These are phyloP conservation scores for Globisporangium recalcitrans DNA, from an alignment of 352 stramenopile genomes.

Conservation along the genomic window DNA sequence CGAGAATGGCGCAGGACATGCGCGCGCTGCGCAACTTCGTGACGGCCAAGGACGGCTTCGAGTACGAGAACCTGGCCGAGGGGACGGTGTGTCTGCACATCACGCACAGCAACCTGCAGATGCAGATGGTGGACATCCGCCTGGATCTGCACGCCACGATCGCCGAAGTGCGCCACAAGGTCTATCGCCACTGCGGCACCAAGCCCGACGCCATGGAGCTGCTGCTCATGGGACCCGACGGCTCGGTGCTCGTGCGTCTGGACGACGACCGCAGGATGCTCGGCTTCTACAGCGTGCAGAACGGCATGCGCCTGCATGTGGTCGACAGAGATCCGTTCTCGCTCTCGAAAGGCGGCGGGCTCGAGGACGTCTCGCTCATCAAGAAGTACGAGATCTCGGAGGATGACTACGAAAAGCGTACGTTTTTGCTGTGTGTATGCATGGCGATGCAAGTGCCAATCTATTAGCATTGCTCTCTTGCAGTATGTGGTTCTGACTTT, in stretches of 20 bases:
- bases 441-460: too few relatives aligned
- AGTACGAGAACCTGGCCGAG: slow-evolving; percentile 84
- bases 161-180: slow-evolving; percentile 85
- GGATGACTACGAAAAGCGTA: slow-evolving; percentile 97
- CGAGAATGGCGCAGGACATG: slow-evolving; percentile 75
- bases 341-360: slow-evolving; percentile 88
- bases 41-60: slow-evolving; percentile 75
- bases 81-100: slow-evolving; percentile 93
- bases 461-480: too few relatives aligned
- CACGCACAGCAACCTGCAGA: slow-evolving; percentile 96
- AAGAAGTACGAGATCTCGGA: slow-evolving; percentile 98
- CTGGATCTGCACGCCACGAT: slow-evolving; percentile 92
- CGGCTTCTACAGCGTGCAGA: slow-evolving; percentile 89
- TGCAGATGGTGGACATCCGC: slow-evolving; percentile 96
- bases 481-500: not conserved
- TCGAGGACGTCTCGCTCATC: slow-evolving; percentile 96
- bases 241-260: slow-evolving; percentile 37
- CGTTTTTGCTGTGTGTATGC: slow-evolving; percentile 3
- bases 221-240: slow-evolving; percentile 51
- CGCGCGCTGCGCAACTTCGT: slow-evolving; percentile 71
- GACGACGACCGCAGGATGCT: slow-evolving; percentile 83
- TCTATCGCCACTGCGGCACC: slow-evolving; percentile 95
- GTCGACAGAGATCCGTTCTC: slow-evolving; percentile 97
- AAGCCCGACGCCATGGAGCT: slow-evolving; percentile 88
- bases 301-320: slow-evolving; percentile 93